phyloP scores from a whole-genome alignment of 169 alveolate species.

The Sarcocystis neurona region DNA sequence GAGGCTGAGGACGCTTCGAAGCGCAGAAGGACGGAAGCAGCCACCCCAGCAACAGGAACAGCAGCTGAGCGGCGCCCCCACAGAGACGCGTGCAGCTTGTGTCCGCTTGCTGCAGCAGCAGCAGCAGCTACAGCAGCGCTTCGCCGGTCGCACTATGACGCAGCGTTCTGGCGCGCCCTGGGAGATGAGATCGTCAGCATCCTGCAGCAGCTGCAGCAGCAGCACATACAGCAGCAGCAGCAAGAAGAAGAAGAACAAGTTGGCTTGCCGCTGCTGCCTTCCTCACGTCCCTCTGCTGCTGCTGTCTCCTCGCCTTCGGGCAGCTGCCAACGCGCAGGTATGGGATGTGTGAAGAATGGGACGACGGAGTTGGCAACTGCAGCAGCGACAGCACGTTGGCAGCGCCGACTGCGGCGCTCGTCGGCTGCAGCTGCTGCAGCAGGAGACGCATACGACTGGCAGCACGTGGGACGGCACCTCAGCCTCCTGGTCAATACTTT shows the following conservation, averaged over 20 bases:
- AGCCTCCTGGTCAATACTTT: slow-evolving; percentile 32
- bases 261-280: too few species aligned
- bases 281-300: too few species aligned
- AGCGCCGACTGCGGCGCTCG: background rate
- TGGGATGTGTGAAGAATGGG: too few species aligned
- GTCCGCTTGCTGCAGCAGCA: slow-evolving; percentile 43
- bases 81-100: background rate
- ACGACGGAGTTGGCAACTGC: too few species aligned
- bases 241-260: slow-evolving; percentile 2
- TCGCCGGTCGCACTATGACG: slow-evolving; percentile 32
- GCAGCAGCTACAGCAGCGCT: slow-evolving; percentile 44
- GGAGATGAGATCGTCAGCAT: slow-evolving; percentile 7
- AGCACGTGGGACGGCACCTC: background rate
- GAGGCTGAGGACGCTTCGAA: background rate
- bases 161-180: slow-evolving; percentile 47
- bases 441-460: background rate
- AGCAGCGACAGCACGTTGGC: too few species aligned
- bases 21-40: background rate
- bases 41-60: background rate
- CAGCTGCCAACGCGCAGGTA: too few species aligned
- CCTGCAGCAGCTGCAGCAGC: background rate
- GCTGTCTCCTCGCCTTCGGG: too few species aligned
- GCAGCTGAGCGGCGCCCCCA: background rate
- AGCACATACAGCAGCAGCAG: slow-evolving; percentile 21
- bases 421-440: slow-evolving; percentile 51